Base-by-base conservation (phyloP, 495 filamentous ascomycete species). In the Penicillium maclennaniae region DNA sequence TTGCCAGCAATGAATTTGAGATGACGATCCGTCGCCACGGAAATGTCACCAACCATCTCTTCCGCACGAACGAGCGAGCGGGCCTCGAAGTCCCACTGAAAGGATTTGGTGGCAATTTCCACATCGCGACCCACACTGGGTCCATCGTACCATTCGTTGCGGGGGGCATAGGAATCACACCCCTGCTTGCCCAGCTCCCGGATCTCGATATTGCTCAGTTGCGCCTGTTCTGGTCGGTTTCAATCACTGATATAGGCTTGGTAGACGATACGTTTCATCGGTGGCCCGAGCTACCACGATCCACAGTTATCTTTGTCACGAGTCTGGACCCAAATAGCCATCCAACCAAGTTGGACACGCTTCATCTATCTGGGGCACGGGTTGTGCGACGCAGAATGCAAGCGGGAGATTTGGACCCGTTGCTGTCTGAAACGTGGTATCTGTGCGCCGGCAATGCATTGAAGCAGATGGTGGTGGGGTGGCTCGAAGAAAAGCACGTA, bases 151-250 rank as follows among this genome's bases (percentile, higher is more conserved):
- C 64, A 4, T 91, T 88, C 59, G 68, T 92, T 7, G 87, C 87
- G 39, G 87, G 83, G 1, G 89, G 89, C 1, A 87, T 95, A 15
- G 89, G 89, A 2, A 88, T 92, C 55, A 95, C 88, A 34, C 89
- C 88, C 3, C 54, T 92, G 9, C 74, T 92, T 26, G 80, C 83
- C 5, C 86, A 89, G 51, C 71, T 84, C 17, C 60, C 70, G 3
- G 63, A 63, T 10, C 55, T 84, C 14, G 62, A 81, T 51, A 54
- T 74, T n/a, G 58, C 50, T 20, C 63, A 54, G 14, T 56, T 89
- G 39, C 64, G 63, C 34, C 57, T 91, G n/a, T 68, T 87, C 15
- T 92, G 88, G 89, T 83, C 80, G 7, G 40, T 90, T 17, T 77
- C 78, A 17, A 63, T 67, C 6, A 69, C 72, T 25, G 89, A 93